A percentile compares a stretch with the other conserved stretches of the same genome.
Conservation (phyloP, 106 monocot species). For the Phalaenopsis equestris region DNA sequence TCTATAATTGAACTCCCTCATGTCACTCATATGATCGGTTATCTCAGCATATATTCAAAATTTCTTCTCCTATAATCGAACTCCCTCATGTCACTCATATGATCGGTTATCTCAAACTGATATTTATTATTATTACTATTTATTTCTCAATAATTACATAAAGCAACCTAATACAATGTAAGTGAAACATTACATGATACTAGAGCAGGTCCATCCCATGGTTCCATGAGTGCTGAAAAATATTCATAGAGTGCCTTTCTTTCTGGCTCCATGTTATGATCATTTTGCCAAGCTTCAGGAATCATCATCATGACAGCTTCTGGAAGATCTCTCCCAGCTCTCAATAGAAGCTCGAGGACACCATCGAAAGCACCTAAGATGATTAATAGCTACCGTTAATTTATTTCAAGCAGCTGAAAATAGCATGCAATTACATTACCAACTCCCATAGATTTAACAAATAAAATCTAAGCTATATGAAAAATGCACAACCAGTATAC, state of each 20-base stretch:
- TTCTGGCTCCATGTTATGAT: conserved; percentile 90
- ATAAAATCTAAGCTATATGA: neutral
- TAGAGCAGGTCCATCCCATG: conserved; percentile 99
- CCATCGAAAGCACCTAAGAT: conserved; percentile 92
- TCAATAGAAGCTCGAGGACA: conserved; percentile 86
- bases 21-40: too few relatives aligned
- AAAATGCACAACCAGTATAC: neutral
- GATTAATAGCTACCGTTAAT: conserved; percentile 3
- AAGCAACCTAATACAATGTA: neutral
- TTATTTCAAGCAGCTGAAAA: neutral
- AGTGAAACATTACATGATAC: conserved; percentile 68
- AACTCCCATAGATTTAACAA: neutral
- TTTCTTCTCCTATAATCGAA: too few relatives aligned
- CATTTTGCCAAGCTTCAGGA: conserved; percentile 99
- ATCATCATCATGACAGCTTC: conserved; percentile 99
- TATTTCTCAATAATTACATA: too few relatives aligned
- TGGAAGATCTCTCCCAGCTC: conserved; percentile 90
- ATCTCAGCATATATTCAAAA: too few relatives aligned
- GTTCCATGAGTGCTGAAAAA: conserved; percentile 95
- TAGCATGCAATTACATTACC: neutral
- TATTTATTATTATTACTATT: too few relatives aligned
- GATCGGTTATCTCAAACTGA: too few relatives aligned
- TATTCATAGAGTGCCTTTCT: conserved; percentile 92
- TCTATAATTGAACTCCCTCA: too few relatives aligned
- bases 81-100: too few relatives aligned